phyloP scores from a whole-genome alignment of 495 filamentous ascomycete species.

The Cudoniella acicularis region DNA sequence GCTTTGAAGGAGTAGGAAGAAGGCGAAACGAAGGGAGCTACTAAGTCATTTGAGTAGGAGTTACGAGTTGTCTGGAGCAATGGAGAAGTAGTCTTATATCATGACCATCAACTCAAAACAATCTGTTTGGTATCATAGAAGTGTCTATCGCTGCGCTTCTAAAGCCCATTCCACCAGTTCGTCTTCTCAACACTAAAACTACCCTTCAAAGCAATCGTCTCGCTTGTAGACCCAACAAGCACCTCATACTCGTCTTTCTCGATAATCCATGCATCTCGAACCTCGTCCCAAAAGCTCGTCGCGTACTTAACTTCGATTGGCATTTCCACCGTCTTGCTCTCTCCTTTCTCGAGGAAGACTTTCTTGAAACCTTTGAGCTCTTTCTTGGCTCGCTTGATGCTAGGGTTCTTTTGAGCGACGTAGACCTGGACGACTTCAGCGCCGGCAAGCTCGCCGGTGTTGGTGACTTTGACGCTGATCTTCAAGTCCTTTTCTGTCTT shows the following conservation, averaged over 20 bases:
- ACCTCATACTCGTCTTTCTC: slow-evolving; percentile 64
- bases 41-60: too few species aligned
- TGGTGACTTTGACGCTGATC: slow-evolving; percentile 60
- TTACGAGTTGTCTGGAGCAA: too few species aligned
- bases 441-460: slow-evolving; percentile 60
- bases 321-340: slow-evolving; percentile 56
- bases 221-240: slow-evolving; percentile 49
- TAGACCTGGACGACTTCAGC: slow-evolving; percentile 81
- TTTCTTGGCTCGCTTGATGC: slow-evolving; percentile 57
- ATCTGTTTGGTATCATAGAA: background rate
- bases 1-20: too few species aligned
- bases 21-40: too few species aligned
- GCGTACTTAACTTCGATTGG: slow-evolving; percentile 52
- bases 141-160: background rate
- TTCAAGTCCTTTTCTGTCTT: slow-evolving; percentile 51
- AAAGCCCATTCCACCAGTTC: slow-evolving; percentile 53
- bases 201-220: slow-evolving; percentile 37
- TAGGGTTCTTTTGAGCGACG: slow-evolving; percentile 44
- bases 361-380: slow-evolving; percentile 80
- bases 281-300: slow-evolving; percentile 68
- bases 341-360: slow-evolving; percentile 61
- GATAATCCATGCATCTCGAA: slow-evolving; percentile 59
- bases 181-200: slow-evolving; percentile 52
- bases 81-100: too few species aligned
- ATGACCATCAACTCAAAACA: background rate